phyloP scores from a whole-genome alignment of 2,329 filamentous ascomycete genomes.

The Anisogramma anomala region DNA sequence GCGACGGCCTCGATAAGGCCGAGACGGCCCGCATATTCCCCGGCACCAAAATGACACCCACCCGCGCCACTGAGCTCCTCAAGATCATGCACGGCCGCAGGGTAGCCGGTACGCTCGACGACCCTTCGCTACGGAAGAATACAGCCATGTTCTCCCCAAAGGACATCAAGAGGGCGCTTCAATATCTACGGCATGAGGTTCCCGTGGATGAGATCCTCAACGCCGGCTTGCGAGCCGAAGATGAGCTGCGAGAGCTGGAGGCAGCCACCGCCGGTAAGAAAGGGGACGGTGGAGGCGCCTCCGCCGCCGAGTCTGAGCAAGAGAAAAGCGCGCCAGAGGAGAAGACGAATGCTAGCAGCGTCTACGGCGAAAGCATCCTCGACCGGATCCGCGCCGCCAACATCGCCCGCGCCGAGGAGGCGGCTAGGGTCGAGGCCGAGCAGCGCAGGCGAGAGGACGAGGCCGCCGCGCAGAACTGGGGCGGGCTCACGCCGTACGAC shows the following conservation, averaged over 20 bases:
- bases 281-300: constrained; percentile 16
- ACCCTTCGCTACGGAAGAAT: constrained; percentile 39
- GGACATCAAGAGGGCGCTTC: constrained; percentile 36
- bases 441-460: constrained; percentile 31
- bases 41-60: constrained; percentile 37
- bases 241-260: constrained; percentile 47
- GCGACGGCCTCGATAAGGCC: constrained; percentile 29
- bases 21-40: constrained; percentile 31
- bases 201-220: constrained; percentile 50
- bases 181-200: constrained; percentile 42
- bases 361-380: constrained; percentile 46
- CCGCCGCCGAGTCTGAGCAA: constrained; percentile 13
- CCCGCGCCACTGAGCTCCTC: constrained; percentile 41
- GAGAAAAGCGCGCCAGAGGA: constrained; percentile 27
- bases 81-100: constrained; percentile 50
- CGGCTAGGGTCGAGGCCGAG: constrained; percentile 32
- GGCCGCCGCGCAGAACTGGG: constrained; percentile 26
- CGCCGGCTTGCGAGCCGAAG: constrained; percentile 49
- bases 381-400: constrained; percentile 46
- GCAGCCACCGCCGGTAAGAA: constrained; percentile 17
- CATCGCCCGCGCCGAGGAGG: constrained; percentile 36
- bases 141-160: constrained; percentile 32
- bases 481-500: constrained; percentile 28
- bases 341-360: constrained; percentile 10
- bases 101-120: constrained; percentile 51